phyloP scores from a whole-genome alignment of 2,329 filamentous ascomycete genomes.

The Teratosphaeria viscida region DNA sequence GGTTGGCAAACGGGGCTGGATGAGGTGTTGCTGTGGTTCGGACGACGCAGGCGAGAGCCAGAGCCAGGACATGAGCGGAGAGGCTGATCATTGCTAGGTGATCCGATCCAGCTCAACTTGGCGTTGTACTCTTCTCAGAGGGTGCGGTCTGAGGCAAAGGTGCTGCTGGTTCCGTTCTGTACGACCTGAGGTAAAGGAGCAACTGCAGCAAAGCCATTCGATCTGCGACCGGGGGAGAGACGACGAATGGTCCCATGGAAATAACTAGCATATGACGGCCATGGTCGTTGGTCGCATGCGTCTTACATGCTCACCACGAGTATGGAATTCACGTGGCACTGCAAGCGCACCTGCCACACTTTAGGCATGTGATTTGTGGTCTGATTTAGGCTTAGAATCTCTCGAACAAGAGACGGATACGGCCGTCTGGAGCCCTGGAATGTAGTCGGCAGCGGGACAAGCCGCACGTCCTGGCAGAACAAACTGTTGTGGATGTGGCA shows the following conservation, averaged over 20 bases:
- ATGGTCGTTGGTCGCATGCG: not conserved
- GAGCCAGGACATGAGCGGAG: not conserved
- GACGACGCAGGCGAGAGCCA: not conserved
- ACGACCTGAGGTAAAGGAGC: not conserved
- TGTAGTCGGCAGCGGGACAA: slow-evolving; percentile 1
- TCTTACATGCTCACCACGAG: not conserved
- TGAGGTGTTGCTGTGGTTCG: not conserved
- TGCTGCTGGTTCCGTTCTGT: not conserved
- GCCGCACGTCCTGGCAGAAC: not conserved
- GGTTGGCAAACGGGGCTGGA: not conserved
- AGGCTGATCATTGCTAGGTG: not conserved
- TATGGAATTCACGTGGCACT: not conserved
- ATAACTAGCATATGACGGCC: not conserved
- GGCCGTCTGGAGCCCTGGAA: slow-evolving; percentile 4
- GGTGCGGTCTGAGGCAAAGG: not conserved
- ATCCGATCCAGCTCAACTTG: not conserved
- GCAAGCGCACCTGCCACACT: not conserved
- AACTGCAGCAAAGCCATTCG: not conserved
- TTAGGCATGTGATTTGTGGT: not conserved
- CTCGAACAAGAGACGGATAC: not conserved
- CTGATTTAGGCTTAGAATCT: not conserved
- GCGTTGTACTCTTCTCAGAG: not conserved
- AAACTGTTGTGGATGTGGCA: not conserved
- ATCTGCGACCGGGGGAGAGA: not conserved
- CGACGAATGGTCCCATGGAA: not conserved